Evolutionary conservation across 2,329 filamentous ascomycete species (phyloP).

Genomic region (Botrytis byssoidea): DNA sequence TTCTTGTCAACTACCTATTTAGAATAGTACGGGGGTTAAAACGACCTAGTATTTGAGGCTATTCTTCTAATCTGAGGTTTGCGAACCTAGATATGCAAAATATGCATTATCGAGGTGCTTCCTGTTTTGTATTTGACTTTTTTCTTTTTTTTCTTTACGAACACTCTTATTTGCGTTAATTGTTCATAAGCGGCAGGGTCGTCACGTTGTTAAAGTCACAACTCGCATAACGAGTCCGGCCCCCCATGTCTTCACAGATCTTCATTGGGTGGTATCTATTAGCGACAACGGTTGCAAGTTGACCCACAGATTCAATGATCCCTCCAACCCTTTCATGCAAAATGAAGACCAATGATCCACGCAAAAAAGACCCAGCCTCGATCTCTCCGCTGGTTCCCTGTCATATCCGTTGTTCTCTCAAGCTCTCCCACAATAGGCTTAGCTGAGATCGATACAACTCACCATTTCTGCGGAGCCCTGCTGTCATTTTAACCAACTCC

Average conservation of each 20-base stretch:
- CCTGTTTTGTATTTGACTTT: constrained; percentile 10
- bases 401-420: constrained; percentile 25
- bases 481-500: constrained; percentile 25
- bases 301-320: constrained; percentile 28
- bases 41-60: constrained; percentile 4
- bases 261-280: constrained; percentile 20
- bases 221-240: constrained; percentile 14
- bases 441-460: constrained; percentile 36
- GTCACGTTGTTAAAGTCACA: constrained; percentile 21
- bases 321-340: constrained; percentile 24
- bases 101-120: not conserved
- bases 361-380: constrained; percentile 31
- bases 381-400: constrained; percentile 36
- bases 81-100: not conserved
- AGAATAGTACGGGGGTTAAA: constrained; percentile 1
- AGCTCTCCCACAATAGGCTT: constrained; percentile 31
- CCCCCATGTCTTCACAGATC: constrained; percentile 11
- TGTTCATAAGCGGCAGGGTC: constrained; percentile 17
- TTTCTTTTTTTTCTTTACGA: not conserved
- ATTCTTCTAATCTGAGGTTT: not conserved
- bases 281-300: constrained; percentile 23
- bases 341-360: constrained; percentile 33
- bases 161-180: constrained; percentile 9
- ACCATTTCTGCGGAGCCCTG: constrained; percentile 30
- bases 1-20: constrained; percentile 1